Evolutionary conservation across 768 basidiomycete genomes (phyloP).

Genomic region (Lactarius deliciosus): DNA sequence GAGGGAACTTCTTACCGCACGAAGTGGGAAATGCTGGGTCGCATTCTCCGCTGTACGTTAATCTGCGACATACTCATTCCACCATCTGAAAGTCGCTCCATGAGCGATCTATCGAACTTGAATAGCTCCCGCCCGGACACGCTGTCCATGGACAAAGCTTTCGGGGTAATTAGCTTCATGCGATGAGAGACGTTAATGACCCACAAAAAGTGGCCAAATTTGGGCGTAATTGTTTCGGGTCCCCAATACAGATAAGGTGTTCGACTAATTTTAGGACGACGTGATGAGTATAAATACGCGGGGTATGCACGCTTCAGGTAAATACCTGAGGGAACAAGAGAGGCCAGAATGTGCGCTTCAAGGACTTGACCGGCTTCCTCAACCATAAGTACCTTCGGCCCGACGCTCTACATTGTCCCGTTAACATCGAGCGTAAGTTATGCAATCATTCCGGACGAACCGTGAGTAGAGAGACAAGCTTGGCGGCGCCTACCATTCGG

Average conservation of each 20-base stretch:
- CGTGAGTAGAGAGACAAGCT: conserved; percentile 55
- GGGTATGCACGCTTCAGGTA: not conserved
- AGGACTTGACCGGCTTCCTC: conserved; percentile 85
- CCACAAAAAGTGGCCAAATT: conserved; percentile 63
- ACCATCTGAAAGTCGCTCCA: conserved; percentile 64
- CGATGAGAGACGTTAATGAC: conserved; percentile 28
- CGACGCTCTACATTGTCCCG: conserved; percentile 45
- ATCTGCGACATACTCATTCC: conserved; percentile 68
- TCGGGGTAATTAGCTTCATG: not conserved
- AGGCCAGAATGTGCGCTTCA: conserved; percentile 70
- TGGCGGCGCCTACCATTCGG: conserved; percentile 57
- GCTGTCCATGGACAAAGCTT: conserved; percentile 71
- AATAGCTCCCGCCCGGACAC: conserved; percentile 52
- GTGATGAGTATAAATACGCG: not conserved
- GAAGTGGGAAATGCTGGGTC: conserved; percentile 63
- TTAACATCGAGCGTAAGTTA: not conserved
- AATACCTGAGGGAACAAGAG: conserved; percentile 50
- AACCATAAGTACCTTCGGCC: conserved; percentile 62
- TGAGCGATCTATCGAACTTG: conserved; percentile 65
- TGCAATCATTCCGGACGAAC: conserved; percentile 36
- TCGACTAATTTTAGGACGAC: conserved; percentile 41
- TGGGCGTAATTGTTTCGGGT: conserved; percentile 73
- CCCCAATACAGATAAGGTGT: conserved; percentile 76
- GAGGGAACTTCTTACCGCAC: conserved; percentile 44
- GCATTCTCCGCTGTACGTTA: conserved; percentile 73